Conservation (phyloP, 805 yeast genomes). For the Cyberlindnera mississippiensis region DNA sequence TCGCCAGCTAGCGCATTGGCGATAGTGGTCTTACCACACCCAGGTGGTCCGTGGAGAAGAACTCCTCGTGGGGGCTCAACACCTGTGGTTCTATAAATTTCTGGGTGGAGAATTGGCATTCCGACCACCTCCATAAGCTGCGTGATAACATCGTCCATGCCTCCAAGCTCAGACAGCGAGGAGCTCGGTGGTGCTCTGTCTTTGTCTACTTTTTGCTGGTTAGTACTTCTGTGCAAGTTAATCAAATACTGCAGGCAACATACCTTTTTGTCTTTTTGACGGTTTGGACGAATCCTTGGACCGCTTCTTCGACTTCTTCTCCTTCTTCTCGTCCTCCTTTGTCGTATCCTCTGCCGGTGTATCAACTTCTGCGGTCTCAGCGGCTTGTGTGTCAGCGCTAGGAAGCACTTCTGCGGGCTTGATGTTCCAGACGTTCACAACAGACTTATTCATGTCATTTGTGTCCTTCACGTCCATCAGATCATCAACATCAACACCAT, state of each 20-base stretch:
- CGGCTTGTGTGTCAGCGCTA: neutral
- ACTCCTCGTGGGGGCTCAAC: slow-evolving; percentile 96
- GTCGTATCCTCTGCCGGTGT: no score
- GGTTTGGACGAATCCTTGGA: slow-evolving; percentile 38
- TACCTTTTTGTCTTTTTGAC: slow-evolving; percentile 38
- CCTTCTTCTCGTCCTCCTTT: slow-evolving; percentile 21
- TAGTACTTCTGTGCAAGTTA: slow-evolving; percentile 26
- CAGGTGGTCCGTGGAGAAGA: slow-evolving; percentile 95
- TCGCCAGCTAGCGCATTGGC: slow-evolving; percentile 97
- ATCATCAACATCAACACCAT: slow-evolving; percentile 35
- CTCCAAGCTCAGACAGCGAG: slow-evolving; percentile 76
- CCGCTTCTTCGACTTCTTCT: slow-evolving; percentile 46
- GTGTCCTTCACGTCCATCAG: slow-evolving; percentile 63
- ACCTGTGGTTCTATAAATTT: slow-evolving; percentile 80
- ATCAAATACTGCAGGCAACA: slow-evolving; percentile 10
- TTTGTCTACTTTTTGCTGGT: slow-evolving; percentile 33
- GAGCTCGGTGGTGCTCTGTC: slow-evolving; percentile 69
- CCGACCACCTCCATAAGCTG: slow-evolving; percentile 89
- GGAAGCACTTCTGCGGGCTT: slow-evolving; percentile 17
- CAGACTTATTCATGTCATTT: slow-evolving; percentile 72
- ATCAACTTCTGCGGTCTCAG: slow-evolving; percentile 7
- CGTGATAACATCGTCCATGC: slow-evolving; percentile 78
- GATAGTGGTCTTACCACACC: slow-evolving; percentile 96
- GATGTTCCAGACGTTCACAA: slow-evolving; percentile 65
- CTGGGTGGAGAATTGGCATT: slow-evolving; percentile 90